Evolutionary conservation across 805 yeast species (phyloP), one percentile per base, ranked within the genome.

Genomic region (Candida ipomoeae): DNA sequence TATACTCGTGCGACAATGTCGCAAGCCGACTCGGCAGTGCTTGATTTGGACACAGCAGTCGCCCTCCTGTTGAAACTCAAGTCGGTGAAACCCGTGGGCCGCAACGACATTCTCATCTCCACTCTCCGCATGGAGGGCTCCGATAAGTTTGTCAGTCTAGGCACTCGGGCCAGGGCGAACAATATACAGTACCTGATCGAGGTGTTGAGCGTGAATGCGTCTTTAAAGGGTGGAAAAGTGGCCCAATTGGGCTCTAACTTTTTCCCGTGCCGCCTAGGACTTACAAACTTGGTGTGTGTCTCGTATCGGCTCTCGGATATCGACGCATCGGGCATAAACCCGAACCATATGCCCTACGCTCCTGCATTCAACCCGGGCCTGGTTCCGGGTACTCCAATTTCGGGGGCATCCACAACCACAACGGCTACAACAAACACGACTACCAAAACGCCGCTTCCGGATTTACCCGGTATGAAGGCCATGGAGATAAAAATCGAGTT

Each of bases 91-190:
- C 75, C 82, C 5, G 78, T 79, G 5, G 79, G 81, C 7, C 65
- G 75, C 40, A 68, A 70, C 54, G 72, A 73, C 49, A 58, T 71
- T 2, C 56, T 80, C 1, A 60, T 80, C n/a, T 73, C 81, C 1
- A 74, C 80, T 0, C 61, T 80, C 41, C 79, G 74, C 48, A 62
- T 80, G 10, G 82, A 78, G 50, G 65, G 74, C 2, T 70, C 82
- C 0, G 77, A 74, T 2, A 74, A 64, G 33, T 62, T 79, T 14
- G 61, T 58, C 39, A 55, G 53, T 37, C 10, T 42, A 26, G 29
- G 29, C 11, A 26, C 29, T 53, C 55, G 17, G 10, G 11, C 32
- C 36, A 26, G 33, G 15, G 17, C 34, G n/a, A 13, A 43, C 18
- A 35, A 7, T 6, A 11, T 11, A 13, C 39, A 26, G 15, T 34